These are phyloP conservation scores for Camillea tinctor DNA, from an alignment of 2,329 filamentous ascomycete genomes.

Conservation along the genomic window DNA sequence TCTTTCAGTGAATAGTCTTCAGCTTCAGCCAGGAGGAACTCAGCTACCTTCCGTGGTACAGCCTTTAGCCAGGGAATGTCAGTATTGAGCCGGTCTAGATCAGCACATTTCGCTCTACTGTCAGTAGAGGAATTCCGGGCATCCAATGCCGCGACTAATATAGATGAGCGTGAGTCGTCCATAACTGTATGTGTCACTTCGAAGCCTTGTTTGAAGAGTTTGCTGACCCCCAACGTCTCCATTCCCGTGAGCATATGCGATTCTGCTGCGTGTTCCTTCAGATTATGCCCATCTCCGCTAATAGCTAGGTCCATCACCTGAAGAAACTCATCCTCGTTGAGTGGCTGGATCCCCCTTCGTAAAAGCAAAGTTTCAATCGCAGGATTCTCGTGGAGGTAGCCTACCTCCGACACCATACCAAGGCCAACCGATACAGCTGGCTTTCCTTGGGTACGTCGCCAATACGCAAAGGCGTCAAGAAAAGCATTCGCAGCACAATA, in stretches of 20 bases:
- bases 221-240: conserved; percentile 10
- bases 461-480: conserved; percentile 34
- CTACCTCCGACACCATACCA: conserved; percentile 36
- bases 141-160: too few species aligned
- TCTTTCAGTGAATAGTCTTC: conserved; percentile 20
- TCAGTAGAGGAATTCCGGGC: too few species aligned
- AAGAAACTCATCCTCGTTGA: conserved; percentile 24
- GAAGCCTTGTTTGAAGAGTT: conserved; percentile 17
- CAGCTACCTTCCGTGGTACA: background rate
- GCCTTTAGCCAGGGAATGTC: background rate
- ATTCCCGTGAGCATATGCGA: conserved; percentile 24
- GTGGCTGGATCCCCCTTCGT: conserved; percentile 18
- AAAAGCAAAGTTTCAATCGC: conserved; percentile 20
- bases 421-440: conserved; percentile 26
- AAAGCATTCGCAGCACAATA: conserved; percentile 39
- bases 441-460: conserved; percentile 25
- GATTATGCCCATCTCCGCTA: background rate
- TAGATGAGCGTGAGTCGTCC: too few species aligned
- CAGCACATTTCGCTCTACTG: too few species aligned
- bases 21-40: background rate
- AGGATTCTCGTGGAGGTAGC: conserved; percentile 33
- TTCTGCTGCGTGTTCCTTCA: background rate
- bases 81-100: too few species aligned
- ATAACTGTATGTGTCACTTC: conserved; percentile 11
- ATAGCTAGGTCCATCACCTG: conserved; percentile 27